These are phyloP conservation scores for Russula compacta DNA, from an alignment of 768 basidiomycete genomes.

Conservation along the genomic window DNA sequence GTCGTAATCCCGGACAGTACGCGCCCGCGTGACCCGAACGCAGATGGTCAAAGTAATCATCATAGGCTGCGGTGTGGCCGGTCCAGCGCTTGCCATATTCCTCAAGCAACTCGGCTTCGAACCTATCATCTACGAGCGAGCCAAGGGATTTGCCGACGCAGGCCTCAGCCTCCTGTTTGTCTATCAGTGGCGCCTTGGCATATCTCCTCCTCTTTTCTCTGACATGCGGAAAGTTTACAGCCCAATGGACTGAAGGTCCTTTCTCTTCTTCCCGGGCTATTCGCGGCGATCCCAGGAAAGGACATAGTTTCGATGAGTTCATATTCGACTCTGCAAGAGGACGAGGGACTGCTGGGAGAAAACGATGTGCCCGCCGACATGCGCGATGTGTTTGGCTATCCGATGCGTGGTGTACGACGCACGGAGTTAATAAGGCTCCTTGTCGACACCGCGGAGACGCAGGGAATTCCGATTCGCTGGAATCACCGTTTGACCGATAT, in stretches of 20 bases:
- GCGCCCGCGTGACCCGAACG: not conserved
- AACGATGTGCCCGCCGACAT: conserved; percentile 22
- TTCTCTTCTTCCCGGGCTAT: conserved; percentile 9
- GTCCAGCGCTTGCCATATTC: conserved; percentile 19
- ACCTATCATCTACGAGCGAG: conserved; percentile 18
- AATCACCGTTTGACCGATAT: conserved; percentile 28
- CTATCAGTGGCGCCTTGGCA: not conserved
- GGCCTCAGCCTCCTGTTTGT: conserved; percentile 19
- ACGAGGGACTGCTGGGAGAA: conserved; percentile 25
- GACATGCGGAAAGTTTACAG: conserved; percentile 13
- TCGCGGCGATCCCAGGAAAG: conserved; percentile 10
- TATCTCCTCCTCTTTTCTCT: not conserved
- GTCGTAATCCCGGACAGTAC: not conserved
- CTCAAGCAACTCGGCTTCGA: conserved; percentile 17
- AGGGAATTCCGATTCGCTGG: conserved; percentile 30
- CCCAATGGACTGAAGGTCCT: conserved; percentile 17
- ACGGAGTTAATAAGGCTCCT: conserved; percentile 27
- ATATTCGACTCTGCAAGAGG: conserved; percentile 20
- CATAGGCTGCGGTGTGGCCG: conserved; percentile 16
- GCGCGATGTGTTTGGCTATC: conserved; percentile 22
- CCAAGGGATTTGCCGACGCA: conserved; percentile 2
- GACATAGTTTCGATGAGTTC: conserved; percentile 8
- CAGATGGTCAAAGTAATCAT: conserved; percentile 17
- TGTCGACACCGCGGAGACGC: conserved; percentile 26
- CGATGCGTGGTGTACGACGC: conserved; percentile 28